A percentile compares a stretch with the other conserved stretches of the same genome.
phyloP scores from a whole-genome alignment of 805 yeast genomes.

The Yarrowia sp. region DNA sequence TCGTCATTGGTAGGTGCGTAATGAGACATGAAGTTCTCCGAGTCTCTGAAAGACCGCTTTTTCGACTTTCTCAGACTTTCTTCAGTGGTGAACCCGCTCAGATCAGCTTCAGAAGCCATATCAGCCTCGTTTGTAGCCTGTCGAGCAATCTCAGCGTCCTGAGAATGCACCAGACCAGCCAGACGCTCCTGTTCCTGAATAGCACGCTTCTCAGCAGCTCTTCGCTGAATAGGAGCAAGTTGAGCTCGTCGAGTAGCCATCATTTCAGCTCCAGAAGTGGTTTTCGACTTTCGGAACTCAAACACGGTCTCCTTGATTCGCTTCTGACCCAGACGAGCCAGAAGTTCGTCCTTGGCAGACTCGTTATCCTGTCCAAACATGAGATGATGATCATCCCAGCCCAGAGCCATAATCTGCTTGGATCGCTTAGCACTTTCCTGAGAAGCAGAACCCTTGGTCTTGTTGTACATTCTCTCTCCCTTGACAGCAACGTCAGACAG shows the following conservation, averaged over 20 bases:
- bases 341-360: slow-evolving; percentile 63
- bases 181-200: slow-evolving; percentile 68
- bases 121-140: background rate
- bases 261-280: slow-evolving; percentile 57
- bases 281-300: slow-evolving; percentile 62
- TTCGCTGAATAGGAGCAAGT: slow-evolving; percentile 80
- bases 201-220: slow-evolving; percentile 62
- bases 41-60: slow-evolving; percentile 67
- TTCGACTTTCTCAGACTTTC: background rate
- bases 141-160: slow-evolving; percentile 27
- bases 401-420: slow-evolving; percentile 58
- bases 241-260: slow-evolving; percentile 86
- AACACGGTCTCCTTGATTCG: slow-evolving; percentile 85
- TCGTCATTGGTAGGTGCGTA: slow-evolving; percentile 84
- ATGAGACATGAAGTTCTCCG: slow-evolving; percentile 78
- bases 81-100: slow-evolving; percentile 4
- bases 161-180: slow-evolving; percentile 31
- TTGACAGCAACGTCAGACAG: slow-evolving; percentile 70
- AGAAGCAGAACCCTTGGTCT: slow-evolving; percentile 85
- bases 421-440: slow-evolving; percentile 80
- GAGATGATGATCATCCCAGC: slow-evolving; percentile 89
- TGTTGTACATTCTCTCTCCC: slow-evolving; percentile 83
- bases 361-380: slow-evolving; percentile 46
- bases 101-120: slow-evolving; percentile 22
- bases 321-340: slow-evolving; percentile 69